Conservation (phyloP, 768 basidiomycete species). For the Nidularia pulvinata region DNA sequence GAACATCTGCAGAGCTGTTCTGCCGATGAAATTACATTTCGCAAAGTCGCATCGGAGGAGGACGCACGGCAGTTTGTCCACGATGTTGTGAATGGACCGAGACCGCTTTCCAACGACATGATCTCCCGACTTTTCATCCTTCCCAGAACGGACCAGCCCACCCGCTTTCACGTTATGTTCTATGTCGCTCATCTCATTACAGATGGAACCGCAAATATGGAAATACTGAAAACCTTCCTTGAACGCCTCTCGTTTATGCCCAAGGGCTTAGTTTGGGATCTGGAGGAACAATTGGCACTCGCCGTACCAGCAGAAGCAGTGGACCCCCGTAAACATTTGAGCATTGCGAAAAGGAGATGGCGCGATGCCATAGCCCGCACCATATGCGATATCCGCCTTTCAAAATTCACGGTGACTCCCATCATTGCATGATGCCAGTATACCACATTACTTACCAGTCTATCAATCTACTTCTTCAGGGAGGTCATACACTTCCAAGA, state of each 20-base stretch:
- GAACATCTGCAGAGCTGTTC: conserved; percentile 22
- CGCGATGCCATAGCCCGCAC: conserved; percentile 35
- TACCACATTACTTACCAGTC: neutral
- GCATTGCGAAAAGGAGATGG: conserved; percentile 40
- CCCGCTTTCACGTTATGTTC: conserved; percentile 38
- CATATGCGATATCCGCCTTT: conserved; percentile 27
- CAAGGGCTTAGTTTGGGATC: conserved; percentile 7
- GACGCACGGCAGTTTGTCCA: conserved; percentile 27
- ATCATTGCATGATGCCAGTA: neutral
- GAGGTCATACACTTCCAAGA: conserved; percentile 56
- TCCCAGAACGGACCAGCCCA: conserved; percentile 29
- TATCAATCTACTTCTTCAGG: conserved; percentile 26
- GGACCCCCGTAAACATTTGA: conserved; percentile 26
- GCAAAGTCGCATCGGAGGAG: conserved; percentile 22
- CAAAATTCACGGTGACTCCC: conserved; percentile 31
- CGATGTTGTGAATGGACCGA: conserved; percentile 25
- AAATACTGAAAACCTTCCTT: conserved; percentile 42
- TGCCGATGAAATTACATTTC: conserved; percentile 37
- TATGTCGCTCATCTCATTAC: conserved; percentile 47
- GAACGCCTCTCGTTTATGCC: conserved; percentile 29
- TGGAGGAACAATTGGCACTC: conserved; percentile 39
- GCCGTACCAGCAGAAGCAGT: conserved; percentile 35
- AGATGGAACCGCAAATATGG: conserved; percentile 43
- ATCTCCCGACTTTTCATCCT: conserved; percentile 42
- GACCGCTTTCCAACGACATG: conserved; percentile 37